Evolutionary conservation across 331 rosid genomes (phyloP).

Genomic region (Phaseolus coccineus): DNA sequence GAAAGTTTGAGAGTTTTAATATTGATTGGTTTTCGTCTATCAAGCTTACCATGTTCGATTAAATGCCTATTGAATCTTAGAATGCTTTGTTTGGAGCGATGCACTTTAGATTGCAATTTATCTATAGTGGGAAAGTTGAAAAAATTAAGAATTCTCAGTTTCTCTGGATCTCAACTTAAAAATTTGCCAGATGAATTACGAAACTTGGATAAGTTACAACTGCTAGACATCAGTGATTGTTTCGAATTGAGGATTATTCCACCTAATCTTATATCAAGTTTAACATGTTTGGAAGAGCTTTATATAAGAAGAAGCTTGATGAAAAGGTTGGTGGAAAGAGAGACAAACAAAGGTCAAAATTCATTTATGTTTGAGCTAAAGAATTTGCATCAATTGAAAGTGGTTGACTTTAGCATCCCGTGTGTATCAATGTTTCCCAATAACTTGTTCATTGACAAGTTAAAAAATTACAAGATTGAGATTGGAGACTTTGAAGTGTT

Average conservation of each 20-base stretch:
- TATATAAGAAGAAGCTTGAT: constrained; percentile 48
- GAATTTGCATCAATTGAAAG: constrained; percentile 27
- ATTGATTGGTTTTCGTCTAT: neutral
- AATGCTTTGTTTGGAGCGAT: constrained; percentile 53
- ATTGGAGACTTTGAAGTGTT: constrained; percentile 26
- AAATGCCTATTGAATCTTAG: constrained; percentile 44
- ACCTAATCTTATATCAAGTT: constrained; percentile 32
- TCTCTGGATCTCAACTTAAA: constrained; percentile 43
- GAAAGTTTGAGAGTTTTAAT: constrained; percentile 45
- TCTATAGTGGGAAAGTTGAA: constrained; percentile 40
- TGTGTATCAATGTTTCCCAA: constrained; percentile 6
- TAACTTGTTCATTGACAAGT: constrained; percentile 18
- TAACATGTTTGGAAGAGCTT: constrained; percentile 49
- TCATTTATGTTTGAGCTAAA: constrained; percentile 39
- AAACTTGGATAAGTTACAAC: constrained; percentile 41
- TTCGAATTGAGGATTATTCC: constrained; percentile 5
- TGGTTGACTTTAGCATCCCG: constrained; percentile 29
- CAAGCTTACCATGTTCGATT: constrained; percentile 44
- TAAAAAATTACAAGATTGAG: constrained; percentile 36
- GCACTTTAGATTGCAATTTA: constrained; percentile 28
- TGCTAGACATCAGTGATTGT: constrained; percentile 48
- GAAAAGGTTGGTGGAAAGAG: neutral
- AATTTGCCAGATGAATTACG: constrained; percentile 36
- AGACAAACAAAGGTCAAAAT: neutral
- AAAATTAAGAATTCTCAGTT: constrained; percentile 54